Conservation (phyloP, 2,329 filamentous ascomycete genomes). For the Colletotrichum tropicicola region DNA sequence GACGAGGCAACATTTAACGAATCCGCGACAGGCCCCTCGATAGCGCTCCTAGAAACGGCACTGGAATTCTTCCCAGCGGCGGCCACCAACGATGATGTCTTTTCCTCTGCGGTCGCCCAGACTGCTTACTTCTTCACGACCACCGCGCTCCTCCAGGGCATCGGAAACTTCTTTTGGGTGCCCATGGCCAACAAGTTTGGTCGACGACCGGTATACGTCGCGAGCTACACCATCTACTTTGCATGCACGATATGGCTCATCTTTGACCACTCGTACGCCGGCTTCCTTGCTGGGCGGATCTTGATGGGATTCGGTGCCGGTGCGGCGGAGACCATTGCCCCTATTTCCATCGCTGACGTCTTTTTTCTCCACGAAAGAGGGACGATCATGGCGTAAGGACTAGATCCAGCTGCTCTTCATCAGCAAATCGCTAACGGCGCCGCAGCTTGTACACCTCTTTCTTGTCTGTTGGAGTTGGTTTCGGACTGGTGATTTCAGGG, state of each 20-base stretch:
- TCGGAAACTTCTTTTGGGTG: slow-evolving; percentile 56
- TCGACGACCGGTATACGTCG: slow-evolving; percentile 51
- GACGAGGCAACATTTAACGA: not conserved
- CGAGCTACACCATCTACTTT: slow-evolving; percentile 54
- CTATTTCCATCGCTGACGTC: slow-evolving; percentile 61
- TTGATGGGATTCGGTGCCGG: slow-evolving; percentile 63
- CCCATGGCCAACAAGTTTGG: slow-evolving; percentile 56
- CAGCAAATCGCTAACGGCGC: not conserved
- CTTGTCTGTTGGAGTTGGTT: slow-evolving; percentile 51
- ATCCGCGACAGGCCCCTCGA: slow-evolving; percentile 47
- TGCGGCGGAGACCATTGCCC: slow-evolving; percentile 60
- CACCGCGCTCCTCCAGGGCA: slow-evolving; percentile 58
- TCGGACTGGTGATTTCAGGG: slow-evolving; percentile 53
- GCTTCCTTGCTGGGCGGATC: slow-evolving; percentile 56
- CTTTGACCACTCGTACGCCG: slow-evolving; percentile 49
- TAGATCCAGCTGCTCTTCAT: not conserved
- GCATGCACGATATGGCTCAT: slow-evolving; percentile 51
- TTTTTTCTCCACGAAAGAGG: slow-evolving; percentile 67
- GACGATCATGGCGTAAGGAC: slow-evolving; percentile 55
- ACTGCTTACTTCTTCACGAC: slow-evolving; percentile 63
- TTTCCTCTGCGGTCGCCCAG: slow-evolving; percentile 47
- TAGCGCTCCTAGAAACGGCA: slow-evolving; percentile 58
- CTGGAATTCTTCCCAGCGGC: slow-evolving; percentile 54
- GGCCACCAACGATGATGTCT: slow-evolving; percentile 37
- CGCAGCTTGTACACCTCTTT: slow-evolving; percentile 48